phyloP scores from a whole-genome alignment of 768 basidiomycete genomes.

The Imleria badia region DNA sequence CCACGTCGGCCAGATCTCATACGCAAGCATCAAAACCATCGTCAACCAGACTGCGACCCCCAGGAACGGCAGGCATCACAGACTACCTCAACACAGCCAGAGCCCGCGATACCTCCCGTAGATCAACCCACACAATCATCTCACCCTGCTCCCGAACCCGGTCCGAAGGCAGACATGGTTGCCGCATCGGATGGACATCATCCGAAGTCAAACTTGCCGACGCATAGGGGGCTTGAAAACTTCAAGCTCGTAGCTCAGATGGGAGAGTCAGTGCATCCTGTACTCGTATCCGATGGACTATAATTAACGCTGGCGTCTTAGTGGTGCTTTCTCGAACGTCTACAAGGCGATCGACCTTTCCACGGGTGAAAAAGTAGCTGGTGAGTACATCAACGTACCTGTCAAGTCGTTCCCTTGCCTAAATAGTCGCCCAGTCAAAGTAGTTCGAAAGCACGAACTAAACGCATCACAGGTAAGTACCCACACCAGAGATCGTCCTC shows the following conservation, averaged over 20 bases:
- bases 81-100: slow-evolving; percentile 34
- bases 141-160: slow-evolving; percentile 20
- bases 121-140: slow-evolving; percentile 37
- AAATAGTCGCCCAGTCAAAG: slow-evolving; percentile 63
- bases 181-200: slow-evolving; percentile 77
- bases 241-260: slow-evolving; percentile 80
- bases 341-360: slow-evolving; percentile 85
- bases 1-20: slow-evolving; percentile 60
- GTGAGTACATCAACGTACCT: slow-evolving; percentile 38
- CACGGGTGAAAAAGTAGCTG: slow-evolving; percentile 79
- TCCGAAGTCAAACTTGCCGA: slow-evolving; percentile 76
- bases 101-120: slow-evolving; percentile 33
- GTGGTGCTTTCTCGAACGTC: slow-evolving; percentile 98
- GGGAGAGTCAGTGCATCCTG: slow-evolving; percentile 74
- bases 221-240: slow-evolving; percentile 79
- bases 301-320: slow-evolving; percentile 32
- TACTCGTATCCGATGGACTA: slow-evolving; percentile 2
- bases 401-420: neutral
- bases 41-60: slow-evolving; percentile 36
- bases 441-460: slow-evolving; percentile 91
- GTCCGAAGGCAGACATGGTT: slow-evolving; percentile 27
- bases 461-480: slow-evolving; percentile 85
- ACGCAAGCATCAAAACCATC: slow-evolving; percentile 69
- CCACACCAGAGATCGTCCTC: slow-evolving; percentile 14
- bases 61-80: slow-evolving; percentile 27